A percentile compares a stretch with the other conserved stretches of the same genome.
These are phyloP conservation scores for Penicillium tannophilum DNA, from an alignment of 495 filamentous ascomycete species.

Conservation along the genomic window DNA sequence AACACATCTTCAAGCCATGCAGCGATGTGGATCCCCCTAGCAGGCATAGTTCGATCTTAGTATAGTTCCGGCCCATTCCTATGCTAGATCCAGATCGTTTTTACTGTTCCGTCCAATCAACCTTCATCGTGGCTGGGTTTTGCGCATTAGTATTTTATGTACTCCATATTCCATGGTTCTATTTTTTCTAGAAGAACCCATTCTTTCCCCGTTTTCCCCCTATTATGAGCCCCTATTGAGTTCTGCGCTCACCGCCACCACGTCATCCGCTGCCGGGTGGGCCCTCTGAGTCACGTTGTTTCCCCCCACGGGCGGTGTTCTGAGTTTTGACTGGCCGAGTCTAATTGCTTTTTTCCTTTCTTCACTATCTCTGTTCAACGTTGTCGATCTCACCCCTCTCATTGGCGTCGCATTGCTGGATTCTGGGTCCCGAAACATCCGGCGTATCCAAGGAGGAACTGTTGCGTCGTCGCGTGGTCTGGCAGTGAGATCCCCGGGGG, in stretches of 20 bases:
- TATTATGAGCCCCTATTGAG: background rate
- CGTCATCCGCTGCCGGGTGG: slow-evolving; percentile 18
- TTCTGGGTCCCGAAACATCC: background rate
- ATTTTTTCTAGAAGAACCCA: background rate
- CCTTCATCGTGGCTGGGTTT: background rate
- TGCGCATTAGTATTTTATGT: background rate
- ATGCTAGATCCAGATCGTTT: background rate
- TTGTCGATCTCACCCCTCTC: slow-evolving; percentile 28
- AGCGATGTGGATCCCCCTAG: background rate
- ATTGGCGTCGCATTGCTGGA: slow-evolving; percentile 27
- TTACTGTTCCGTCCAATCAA: background rate
- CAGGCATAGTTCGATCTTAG: background rate
- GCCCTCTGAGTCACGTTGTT: slow-evolving; percentile 29
- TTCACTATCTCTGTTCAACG: slow-evolving; percentile 20
- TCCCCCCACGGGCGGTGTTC: slow-evolving; percentile 37
- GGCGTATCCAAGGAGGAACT: slow-evolving; percentile 21
- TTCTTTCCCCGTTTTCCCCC: background rate
- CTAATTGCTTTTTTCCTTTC: slow-evolving; percentile 21
- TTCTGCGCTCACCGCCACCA: slow-evolving; percentile 2
- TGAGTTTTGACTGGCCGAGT: slow-evolving; percentile 35
- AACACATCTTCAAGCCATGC: background rate
- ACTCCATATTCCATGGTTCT: background rate
- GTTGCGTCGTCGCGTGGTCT: slow-evolving; percentile 22
- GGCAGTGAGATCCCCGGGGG: slow-evolving; percentile 15
- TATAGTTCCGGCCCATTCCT: background rate